Conservation (phyloP, 139 green algal species). For the Chlorella vulgaris region DNA sequence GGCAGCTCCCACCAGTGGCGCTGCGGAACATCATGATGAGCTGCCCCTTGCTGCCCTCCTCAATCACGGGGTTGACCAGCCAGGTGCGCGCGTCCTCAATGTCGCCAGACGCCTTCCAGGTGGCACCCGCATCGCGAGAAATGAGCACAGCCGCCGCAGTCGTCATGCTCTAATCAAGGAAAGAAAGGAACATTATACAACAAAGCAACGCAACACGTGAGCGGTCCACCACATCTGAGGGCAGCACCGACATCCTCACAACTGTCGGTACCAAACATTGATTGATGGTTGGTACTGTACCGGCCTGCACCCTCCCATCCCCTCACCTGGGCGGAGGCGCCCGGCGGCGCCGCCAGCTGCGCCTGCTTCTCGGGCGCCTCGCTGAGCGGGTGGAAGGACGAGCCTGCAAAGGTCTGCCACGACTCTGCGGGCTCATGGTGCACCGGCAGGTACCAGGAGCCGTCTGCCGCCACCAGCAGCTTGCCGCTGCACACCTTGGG, state of each 20-base stretch:
- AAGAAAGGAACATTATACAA: no score
- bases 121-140: conserved; percentile 19
- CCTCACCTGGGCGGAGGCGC: neutral
- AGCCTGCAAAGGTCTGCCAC: conserved; percentile 25
- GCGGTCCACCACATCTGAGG: no score
- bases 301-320: no score
- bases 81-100: conserved; percentile 42
- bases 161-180: conserved; percentile 18
- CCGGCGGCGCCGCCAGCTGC: neutral
- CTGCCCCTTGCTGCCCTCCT: conserved; percentile 31
- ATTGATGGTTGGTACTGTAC: no score
- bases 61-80: conserved; percentile 49
- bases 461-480: conserved; percentile 25
- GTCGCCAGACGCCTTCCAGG: conserved; percentile 25
- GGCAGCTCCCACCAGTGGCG: neutral
- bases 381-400: conserved; percentile 16
- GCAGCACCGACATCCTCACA: no score
- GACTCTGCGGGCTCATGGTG: conserved; percentile 29
- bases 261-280: no score
- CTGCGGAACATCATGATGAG: conserved; percentile 37
- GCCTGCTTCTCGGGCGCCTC: neutral
- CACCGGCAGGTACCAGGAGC: conserved; percentile 42
- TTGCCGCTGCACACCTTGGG: conserved; percentile 34
- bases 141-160: conserved; percentile 34
- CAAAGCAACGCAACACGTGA: no score